Conservation (phyloP, 169 alveolate genomes). For the Besnoitia besnoiti region DNA sequence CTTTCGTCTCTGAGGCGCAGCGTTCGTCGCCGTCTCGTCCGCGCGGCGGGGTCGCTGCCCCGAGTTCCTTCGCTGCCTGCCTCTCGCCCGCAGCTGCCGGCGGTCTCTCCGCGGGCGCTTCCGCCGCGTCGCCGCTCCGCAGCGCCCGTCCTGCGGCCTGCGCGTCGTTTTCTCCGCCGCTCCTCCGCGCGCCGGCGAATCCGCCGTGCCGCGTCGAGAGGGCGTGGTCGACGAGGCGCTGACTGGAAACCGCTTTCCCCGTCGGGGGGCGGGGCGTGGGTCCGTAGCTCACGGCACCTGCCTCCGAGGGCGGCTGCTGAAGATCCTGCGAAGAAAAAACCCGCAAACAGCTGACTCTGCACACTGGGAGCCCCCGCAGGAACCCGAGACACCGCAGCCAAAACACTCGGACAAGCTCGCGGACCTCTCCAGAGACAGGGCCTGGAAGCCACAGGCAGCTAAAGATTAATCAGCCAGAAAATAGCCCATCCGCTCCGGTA, state of each 20-base stretch:
- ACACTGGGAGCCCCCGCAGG: no score
- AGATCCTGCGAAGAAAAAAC: not conserved
- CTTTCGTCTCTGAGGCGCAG: not conserved
- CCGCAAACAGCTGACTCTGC: not conserved
- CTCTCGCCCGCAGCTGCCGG: no score
- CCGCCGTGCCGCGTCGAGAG: not conserved
- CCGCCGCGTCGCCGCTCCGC: not conserved
- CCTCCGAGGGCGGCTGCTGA: slow-evolving; percentile 46
- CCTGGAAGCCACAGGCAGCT: no score
- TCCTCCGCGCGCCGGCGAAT: not conserved
- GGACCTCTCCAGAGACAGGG: no score
- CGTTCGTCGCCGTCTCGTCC: no score
- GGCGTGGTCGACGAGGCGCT: not conserved
- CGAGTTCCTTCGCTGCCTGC: no score
- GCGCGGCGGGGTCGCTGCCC: no score
- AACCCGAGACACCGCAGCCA: no score
- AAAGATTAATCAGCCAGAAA: no score
- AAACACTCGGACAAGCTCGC: no score
- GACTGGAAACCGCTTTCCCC: not conserved
- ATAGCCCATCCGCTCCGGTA: no score
- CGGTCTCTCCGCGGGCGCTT: no score
- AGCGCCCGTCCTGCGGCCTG: not conserved
- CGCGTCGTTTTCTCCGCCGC: not conserved
- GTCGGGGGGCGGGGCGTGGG: not conserved
- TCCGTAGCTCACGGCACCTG: slow-evolving; percentile 12